A percentile compares a stretch with the other conserved stretches of the same genome.
These are phyloP conservation scores for Quercus engelmannii DNA, from an alignment of 306 rosid genomes.

Conservation along the genomic window DNA sequence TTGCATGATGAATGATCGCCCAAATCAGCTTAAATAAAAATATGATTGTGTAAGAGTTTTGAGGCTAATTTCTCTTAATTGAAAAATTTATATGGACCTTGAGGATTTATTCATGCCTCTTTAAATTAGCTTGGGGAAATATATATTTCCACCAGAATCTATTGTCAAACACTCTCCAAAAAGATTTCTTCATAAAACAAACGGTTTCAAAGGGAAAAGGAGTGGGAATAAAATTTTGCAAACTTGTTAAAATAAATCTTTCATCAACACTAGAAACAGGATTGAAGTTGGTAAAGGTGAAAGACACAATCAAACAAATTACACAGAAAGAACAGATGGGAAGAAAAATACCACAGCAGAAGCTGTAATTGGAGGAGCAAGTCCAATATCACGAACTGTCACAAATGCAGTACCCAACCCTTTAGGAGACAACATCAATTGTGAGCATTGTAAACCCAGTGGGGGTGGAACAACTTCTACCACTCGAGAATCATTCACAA, in stretches of 20 bases:
- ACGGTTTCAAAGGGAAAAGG: neutral
- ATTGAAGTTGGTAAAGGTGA: neutral
- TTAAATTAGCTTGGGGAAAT: neutral
- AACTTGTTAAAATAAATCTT: neutral
- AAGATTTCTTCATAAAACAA: neutral
- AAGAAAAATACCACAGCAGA: conserved; percentile 62
- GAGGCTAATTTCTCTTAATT: neutral
- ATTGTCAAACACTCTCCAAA: neutral
- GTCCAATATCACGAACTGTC: conserved; percentile 73
- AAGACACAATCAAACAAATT: neutral
- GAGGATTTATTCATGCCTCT: neutral
- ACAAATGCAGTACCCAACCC: conserved; percentile 77
- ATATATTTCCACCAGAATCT: neutral
- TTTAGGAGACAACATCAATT: conserved; percentile 66
- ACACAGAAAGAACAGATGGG: neutral
- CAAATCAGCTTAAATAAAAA: too few relatives aligned
- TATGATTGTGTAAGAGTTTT: neutral
- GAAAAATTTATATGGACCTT: neutral
- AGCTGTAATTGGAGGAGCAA: conserved; percentile 66
- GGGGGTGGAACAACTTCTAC: conserved; percentile 69
- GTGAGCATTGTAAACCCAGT: conserved; percentile 57
- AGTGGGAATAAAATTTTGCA: neutral
- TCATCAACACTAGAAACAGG: conserved; percentile 3
- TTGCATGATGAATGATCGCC: too few relatives aligned
- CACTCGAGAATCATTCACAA: conserved; percentile 71